These are phyloP conservation scores for Mycogone perniciosa DNA, from an alignment of 2,329 filamentous ascomycete genomes.

Conservation along the genomic window DNA sequence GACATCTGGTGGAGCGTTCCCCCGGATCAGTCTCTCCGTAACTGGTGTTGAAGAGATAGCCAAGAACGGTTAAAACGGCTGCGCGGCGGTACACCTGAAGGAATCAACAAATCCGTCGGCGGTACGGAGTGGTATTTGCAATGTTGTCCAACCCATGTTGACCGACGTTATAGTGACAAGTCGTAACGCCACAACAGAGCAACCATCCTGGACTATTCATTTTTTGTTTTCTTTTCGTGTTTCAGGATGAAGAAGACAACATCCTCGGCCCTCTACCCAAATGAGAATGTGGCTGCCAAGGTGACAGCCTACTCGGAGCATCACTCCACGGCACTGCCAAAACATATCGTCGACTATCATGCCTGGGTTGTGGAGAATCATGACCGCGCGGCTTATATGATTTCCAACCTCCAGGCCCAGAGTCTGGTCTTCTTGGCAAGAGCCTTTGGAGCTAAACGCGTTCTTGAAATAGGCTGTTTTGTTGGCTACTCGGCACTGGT, in stretches of 20 bases:
- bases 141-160: too few species aligned
- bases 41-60: too few species aligned
- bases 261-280: slow-evolving; percentile 30
- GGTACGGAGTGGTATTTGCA: too few species aligned
- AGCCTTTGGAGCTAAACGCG: slow-evolving; percentile 31
- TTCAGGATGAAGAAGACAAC: slow-evolving; percentile 21
- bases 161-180: not conserved
- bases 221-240: not conserved
- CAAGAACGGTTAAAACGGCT: too few species aligned
- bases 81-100: too few species aligned
- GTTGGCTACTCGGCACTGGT: slow-evolving; percentile 36
- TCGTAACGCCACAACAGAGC: not conserved
- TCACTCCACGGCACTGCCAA: slow-evolving; percentile 29
- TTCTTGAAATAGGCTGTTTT: slow-evolving; percentile 38
- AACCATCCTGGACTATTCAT: not conserved
- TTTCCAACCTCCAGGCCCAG: slow-evolving; percentile 28
- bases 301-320: slow-evolving; percentile 32
- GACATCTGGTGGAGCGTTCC: too few species aligned
- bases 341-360: slow-evolving; percentile 32
- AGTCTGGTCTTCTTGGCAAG: slow-evolving; percentile 30
- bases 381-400: slow-evolving; percentile 25
- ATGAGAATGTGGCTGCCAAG: slow-evolving; percentile 26
- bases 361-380: slow-evolving; percentile 21
- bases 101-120: too few species aligned
- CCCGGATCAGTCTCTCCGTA: too few species aligned